Conservation (phyloP, 2,329 filamentous ascomycete species). For the Alternaria metachromatica region DNA sequence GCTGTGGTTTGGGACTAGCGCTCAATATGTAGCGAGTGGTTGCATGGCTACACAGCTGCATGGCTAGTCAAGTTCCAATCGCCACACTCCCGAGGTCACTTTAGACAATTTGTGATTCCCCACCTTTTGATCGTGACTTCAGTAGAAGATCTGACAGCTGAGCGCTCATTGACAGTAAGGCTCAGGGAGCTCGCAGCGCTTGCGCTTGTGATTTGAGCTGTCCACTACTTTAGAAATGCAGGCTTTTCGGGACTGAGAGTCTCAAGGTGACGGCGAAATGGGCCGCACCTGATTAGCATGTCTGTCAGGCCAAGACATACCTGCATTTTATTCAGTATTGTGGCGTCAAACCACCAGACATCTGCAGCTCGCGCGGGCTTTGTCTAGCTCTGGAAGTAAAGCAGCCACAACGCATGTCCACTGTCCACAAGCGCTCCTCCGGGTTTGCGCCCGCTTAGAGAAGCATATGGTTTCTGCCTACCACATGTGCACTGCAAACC, state of each 20-base stretch:
- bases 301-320: neutral
- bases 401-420: too few relatives aligned
- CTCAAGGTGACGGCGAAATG: neutral
- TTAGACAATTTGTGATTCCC: neutral
- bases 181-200: too few relatives aligned
- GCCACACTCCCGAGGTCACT: neutral
- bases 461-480: neutral
- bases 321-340: neutral
- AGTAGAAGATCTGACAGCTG: neutral
- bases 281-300: neutral
- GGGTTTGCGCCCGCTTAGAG: neutral
- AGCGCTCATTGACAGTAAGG: too few relatives aligned
- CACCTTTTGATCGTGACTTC: neutral
- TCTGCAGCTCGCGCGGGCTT: neutral
- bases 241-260: neutral
- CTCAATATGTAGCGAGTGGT: neutral
- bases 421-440: too few relatives aligned
- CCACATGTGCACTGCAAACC: neutral
- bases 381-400: too few relatives aligned
- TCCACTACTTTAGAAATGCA: too few relatives aligned
- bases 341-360: neutral
- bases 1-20: neutral
- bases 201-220: too few relatives aligned
- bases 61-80: too few relatives aligned
- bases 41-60: neutral